Conservation (phyloP, 164 flowering plant genomes). For the Buxus sempervirens region DNA sequence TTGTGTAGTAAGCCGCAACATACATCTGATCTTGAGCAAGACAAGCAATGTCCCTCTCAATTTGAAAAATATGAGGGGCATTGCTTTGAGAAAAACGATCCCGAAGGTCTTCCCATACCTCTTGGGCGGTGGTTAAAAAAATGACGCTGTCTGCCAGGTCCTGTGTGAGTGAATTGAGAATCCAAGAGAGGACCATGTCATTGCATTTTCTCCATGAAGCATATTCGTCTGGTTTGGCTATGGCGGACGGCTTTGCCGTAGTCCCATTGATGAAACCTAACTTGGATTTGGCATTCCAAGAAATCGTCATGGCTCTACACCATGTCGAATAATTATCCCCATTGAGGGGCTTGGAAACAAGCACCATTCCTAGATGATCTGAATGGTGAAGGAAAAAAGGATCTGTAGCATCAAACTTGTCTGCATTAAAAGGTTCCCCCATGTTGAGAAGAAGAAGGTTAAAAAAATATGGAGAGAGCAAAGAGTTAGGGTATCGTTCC, state of each 20-base stretch:
- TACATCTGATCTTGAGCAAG: constrained; percentile 6
- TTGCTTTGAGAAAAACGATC: constrained; percentile 10
- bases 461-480: not conserved
- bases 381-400: constrained; percentile 15
- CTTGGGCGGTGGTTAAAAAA: constrained; percentile 1
- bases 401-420: not conserved
- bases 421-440: not conserved
- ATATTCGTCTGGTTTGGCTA: not conserved
- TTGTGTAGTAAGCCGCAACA: constrained; percentile 15
- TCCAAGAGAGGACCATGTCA: not conserved
- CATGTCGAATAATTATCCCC: constrained; percentile 9
- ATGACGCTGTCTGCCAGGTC: constrained; percentile 12
- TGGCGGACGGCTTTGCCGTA: constrained; percentile 1
- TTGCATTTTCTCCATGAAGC: constrained; percentile 12
- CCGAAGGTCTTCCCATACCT: constrained; percentile 12
- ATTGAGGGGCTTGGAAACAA: constrained; percentile 14
- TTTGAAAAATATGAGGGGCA: constrained; percentile 11
- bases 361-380: constrained; percentile 11
- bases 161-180: not conserved
- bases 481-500: not conserved
- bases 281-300: constrained; percentile 11
- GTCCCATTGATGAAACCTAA: constrained; percentile 14
- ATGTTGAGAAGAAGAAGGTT: not conserved
- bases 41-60: constrained; percentile 8
- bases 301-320: constrained; percentile 2